A percentile compares a stretch with the other conserved stretches of the same genome.
Conservation (phyloP, 495 filamentous ascomycete species). For the Lichenothelia convexa region DNA sequence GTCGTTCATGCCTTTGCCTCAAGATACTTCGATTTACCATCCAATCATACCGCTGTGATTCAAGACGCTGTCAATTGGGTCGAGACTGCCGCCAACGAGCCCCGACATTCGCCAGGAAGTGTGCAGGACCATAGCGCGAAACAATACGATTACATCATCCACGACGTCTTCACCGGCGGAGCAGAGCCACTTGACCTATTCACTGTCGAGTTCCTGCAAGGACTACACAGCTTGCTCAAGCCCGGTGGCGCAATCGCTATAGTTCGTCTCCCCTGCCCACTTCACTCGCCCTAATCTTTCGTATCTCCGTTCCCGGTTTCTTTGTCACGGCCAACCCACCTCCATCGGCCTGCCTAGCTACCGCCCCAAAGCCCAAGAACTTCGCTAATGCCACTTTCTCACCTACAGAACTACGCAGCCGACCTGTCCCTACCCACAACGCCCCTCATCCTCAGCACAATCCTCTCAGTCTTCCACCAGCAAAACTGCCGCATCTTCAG, state of each 20-base stretch:
- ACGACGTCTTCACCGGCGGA: slow-evolving; percentile 95
- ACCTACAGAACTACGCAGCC: slow-evolving; percentile 99
- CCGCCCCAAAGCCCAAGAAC: slow-evolving; percentile 32
- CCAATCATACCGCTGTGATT: slow-evolving; percentile 51
- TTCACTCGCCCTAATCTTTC: slow-evolving; percentile 2
- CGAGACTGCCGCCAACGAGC: background rate
- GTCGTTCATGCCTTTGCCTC: slow-evolving; percentile 64
- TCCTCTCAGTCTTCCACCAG: slow-evolving; percentile 47
- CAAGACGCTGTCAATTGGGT: slow-evolving; percentile 69
- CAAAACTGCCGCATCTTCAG: slow-evolving; percentile 61
- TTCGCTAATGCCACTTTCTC: too few relatives aligned
- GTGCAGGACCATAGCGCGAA: slow-evolving; percentile 22
- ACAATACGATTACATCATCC: slow-evolving; percentile 77
- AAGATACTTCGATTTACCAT: slow-evolving; percentile 64
- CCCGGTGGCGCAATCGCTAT: slow-evolving; percentile 76
- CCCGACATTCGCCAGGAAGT: background rate
- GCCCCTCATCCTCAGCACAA: slow-evolving; percentile 48
- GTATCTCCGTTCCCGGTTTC: slow-evolving; percentile 13
- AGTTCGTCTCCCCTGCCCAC: too few relatives aligned
- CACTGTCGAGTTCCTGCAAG: slow-evolving; percentile 60
- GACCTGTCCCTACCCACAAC: slow-evolving; percentile 53
- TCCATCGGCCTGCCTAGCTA: background rate
- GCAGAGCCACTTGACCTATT: slow-evolving; percentile 80
- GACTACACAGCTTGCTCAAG: slow-evolving; percentile 49
- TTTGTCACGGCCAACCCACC: too few relatives aligned